phyloP scores from a whole-genome alignment of 108 stramenopile species.

The Epipyxis sp. region DNA sequence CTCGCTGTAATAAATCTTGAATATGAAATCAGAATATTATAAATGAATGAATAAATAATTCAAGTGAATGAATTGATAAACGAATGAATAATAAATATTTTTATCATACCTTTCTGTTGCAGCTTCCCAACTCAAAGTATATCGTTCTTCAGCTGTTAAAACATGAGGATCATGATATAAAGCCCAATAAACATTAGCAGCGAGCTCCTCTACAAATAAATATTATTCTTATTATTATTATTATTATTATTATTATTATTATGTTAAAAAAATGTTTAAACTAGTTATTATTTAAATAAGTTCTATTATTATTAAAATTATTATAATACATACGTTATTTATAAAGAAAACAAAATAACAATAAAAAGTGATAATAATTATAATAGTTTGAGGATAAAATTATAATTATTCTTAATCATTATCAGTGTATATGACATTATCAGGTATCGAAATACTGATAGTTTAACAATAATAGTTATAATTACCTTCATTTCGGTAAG shows the following conservation, averaged over 20 bases:
- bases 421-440: conserved; percentile 55
- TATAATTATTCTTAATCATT: no score
- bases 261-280: conserved; percentile 63
- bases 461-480: conserved; percentile 32
- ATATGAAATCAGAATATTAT: no score
- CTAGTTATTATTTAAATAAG: background rate
- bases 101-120: conserved; percentile 91
- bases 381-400: no score
- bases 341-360: no score
- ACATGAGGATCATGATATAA: conserved; percentile 57
- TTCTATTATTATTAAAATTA: background rate
- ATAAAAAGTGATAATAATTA: no score
- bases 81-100: no score
- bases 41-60: no score
- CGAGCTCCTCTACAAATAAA: conserved; percentile 69
- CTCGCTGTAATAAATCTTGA: background rate
- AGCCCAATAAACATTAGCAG: conserved; percentile 38
- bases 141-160: conserved; percentile 61
- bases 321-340: no score
- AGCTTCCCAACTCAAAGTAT: conserved; percentile 80
- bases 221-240: no score
- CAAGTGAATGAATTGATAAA: no score
- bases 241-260: no score
- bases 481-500: background rate
- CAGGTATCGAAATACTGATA: background rate